Base-by-base conservation (phyloP, 176 grass and related monocot genomes). In the Triticum dicoccoides region DNA sequence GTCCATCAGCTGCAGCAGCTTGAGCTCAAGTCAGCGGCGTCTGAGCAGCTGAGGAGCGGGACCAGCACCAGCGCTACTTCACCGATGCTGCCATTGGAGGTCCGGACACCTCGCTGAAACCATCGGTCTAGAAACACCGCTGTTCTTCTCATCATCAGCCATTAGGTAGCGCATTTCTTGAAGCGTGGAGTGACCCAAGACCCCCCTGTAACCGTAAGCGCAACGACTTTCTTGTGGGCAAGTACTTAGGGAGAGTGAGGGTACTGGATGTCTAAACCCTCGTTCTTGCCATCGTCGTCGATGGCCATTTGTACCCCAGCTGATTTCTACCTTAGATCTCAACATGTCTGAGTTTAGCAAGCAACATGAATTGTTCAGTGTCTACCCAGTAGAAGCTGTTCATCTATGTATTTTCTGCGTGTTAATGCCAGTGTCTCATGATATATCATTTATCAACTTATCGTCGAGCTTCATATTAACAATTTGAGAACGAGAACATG, bases 1-100 rank as follows among this genome's bases (percentile, higher is more conserved):
- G 96, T 98, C 61, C 96, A 98, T 84, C 96, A 98, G 30, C 84
- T 98, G 30, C 96, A 96, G 61, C 96, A 96, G 82, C 72, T 96
- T 65, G 96, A 95, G 58, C 70, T 96, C 1, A 96, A 92, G 85
- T 91, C 89, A 32, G 86, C 88, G 33, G 86, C 87, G 14, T 92
- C 86, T 1, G 91, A 94, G 51, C 90, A 94, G 59, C 88, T 87
- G 38, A 94, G 92, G 69, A 98, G 96, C 5, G 94, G 93, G 23
- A 96, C 93, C 34, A 98, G 96, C 89, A 96, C 96, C 32, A 98
- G 92, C 54, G 92, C 91, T 0, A 89, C 96, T 3, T 98, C 96
- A 7, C 96, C 96, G 11, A 96, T 98, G 96, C 80, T 98, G 41
- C 92, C 90, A n/a, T 87, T 98, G 78, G 86, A 98, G 79, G 97